Conservation (phyloP, 805 yeast species). For the Pichia kluyveri region DNA sequence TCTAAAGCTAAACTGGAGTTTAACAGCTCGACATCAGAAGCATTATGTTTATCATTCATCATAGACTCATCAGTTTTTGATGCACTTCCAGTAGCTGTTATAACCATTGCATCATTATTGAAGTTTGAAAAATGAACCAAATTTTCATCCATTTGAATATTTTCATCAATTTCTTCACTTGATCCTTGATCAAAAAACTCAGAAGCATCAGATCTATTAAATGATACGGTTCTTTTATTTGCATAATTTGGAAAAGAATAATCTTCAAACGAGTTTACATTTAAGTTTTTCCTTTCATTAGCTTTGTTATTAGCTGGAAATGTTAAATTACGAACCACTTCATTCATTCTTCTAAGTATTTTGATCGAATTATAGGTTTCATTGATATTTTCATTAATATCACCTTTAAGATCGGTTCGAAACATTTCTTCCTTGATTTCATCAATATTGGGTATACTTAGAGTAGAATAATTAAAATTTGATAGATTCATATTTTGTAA, state of each 20-base stretch:
- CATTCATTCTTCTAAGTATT: background rate
- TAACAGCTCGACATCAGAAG: background rate
- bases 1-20: constrained; percentile 7
- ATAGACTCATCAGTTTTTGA: background rate
- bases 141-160: background rate
- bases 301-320: background rate
- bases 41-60: background rate
- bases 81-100: too few relatives aligned
- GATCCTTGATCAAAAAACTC: background rate
- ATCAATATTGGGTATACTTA: background rate
- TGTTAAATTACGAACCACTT: background rate
- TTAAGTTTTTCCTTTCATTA: too few relatives aligned
- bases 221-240: too few relatives aligned
- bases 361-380: background rate
- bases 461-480: background rate
- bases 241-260: too few relatives aligned
- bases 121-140: background rate
- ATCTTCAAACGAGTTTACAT: too few relatives aligned
- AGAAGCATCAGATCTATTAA: background rate
- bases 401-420: background rate
- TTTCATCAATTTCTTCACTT: background rate
- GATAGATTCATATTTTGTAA: constrained; percentile 15
- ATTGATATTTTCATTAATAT: background rate
- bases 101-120: background rate
- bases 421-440: background rate